Evolutionary conservation across 148 eudicot species (phyloP), one percentile per base, ranked within the genome.

Genomic region (Chenopodium berlandieri): DNA sequence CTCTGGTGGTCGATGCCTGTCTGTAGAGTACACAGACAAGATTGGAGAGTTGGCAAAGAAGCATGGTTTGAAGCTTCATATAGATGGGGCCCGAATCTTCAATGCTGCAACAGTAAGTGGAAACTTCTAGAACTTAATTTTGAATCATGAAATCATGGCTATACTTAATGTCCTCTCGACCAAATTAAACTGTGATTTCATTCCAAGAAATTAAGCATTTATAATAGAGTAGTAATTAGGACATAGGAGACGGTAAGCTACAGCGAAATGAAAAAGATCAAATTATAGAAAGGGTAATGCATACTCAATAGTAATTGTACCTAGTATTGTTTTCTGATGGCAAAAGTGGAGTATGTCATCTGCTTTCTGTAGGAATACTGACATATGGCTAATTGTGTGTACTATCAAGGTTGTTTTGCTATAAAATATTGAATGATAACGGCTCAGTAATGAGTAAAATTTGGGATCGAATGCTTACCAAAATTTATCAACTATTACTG

Each of bases 21-120:
- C 98, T 44, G 88, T 78, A 19, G 98, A 93, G 72, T 94, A 94
- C 79, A 91, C 91, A 76, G 94, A 94, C 83, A 85, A 76, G 86
- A 98, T 97, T 79, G 98, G 99, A 48, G 91, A 91, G 86, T 83
- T 97, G 72, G 98, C 98, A 44, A 92, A 82, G 87, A 91, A 90
- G 86, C 89, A 97, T 80, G 95, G 90, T 64, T 73, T 97, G 80
- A 92, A 92, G 90, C 97, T 97, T 88, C 99, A 97, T 80, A 92
- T 97, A 17, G 99, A 97, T 76, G 99, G 98, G 40, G 98, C 99
- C 25, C 98, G 98, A 62, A 91, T 97, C 50, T 97, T 97, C 60
- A 91, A 97, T 79, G 97, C 97, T 79, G 93, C 99, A 54, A 88
- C 82, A 64, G 99, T 97, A 86, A 94, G 94, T 84, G 62, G 17